These are phyloP conservation scores for Epicoccum sorghinum DNA, from an alignment of 2,329 filamentous ascomycete genomes.

Conservation along the genomic window DNA sequence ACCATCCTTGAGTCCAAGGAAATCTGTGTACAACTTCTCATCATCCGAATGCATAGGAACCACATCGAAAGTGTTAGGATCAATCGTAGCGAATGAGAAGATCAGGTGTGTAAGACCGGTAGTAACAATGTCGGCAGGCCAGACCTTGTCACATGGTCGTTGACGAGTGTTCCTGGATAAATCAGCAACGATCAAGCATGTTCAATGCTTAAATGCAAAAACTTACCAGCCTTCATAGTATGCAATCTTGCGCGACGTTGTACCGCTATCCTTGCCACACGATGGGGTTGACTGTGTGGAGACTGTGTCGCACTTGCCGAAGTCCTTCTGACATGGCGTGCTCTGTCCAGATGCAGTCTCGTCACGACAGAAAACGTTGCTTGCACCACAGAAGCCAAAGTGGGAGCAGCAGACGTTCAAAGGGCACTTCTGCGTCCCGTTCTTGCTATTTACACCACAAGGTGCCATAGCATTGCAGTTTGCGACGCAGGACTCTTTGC, in stretches of 20 bases:
- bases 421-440: constrained; percentile 11
- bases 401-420: constrained; percentile 38
- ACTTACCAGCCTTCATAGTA: constrained; percentile 32
- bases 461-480: constrained; percentile 49
- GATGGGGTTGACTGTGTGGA: constrained; percentile 1
- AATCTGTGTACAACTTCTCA: constrained; percentile 25
- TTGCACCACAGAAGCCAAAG: constrained; percentile 48
- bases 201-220: too few relatives aligned
- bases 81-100: constrained; percentile 51
- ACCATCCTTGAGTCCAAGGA: constrained; percentile 19
- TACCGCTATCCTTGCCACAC: constrained; percentile 23
- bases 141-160: constrained; percentile 28
- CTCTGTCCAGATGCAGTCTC: neutral
- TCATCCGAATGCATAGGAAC: constrained; percentile 21
- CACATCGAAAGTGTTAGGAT: constrained; percentile 43
- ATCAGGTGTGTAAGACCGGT: constrained; percentile 33
- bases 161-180: constrained; percentile 24
- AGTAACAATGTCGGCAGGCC: constrained; percentile 29
- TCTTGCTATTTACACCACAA: constrained; percentile 41
- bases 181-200: neutral
- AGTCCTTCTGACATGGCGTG: constrained; percentile 14
- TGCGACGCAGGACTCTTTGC: constrained; percentile 26
- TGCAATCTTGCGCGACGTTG: constrained; percentile 21
- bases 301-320: constrained; percentile 13
- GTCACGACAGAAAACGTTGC: constrained; percentile 28